Evolutionary conservation across 352 stramenopile species (phyloP).

Genomic region (Phytophthora aleatoria): DNA sequence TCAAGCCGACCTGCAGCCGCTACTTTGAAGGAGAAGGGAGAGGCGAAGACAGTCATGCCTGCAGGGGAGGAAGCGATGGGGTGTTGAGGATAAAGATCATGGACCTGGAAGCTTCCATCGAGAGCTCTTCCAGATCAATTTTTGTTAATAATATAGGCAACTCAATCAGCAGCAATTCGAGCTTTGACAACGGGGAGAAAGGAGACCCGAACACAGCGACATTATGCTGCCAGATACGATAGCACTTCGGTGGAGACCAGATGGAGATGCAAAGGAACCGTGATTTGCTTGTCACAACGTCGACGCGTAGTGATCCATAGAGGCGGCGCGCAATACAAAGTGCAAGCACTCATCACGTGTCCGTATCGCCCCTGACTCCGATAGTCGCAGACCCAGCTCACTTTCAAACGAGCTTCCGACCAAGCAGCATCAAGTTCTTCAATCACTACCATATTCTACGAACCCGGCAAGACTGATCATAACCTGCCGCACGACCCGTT

Average conservation of each 20-base stretch:
- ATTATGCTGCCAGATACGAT: neutral
- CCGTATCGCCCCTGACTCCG: conserved; percentile 2
- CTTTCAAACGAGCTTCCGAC: conserved; percentile 17
- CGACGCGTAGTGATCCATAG: conserved; percentile 28
- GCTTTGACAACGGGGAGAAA: too few relatives aligned
- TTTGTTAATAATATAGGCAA: conserved; percentile 10
- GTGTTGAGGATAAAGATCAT: neutral
- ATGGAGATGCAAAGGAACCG: conserved; percentile 25
- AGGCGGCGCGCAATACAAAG: conserved; percentile 29
- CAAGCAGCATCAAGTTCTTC: neutral
- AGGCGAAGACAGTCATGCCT: conserved; percentile 1
- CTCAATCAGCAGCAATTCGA: neutral
- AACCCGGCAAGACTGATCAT: conserved; percentile 37
- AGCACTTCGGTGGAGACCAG: conserved; percentile 10
- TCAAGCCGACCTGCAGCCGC: conserved; percentile 23
- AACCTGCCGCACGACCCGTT: conserved; percentile 41
- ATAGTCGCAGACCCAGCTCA: conserved; percentile 18
- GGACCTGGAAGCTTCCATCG: neutral
- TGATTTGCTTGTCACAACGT: conserved; percentile 41
- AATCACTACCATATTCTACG: conserved; percentile 31
- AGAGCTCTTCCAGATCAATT: neutral
- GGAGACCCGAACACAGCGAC: neutral
- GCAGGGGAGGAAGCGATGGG: conserved; percentile 13
- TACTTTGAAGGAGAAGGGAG: conserved; percentile 11
- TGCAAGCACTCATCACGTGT: conserved; percentile 33